Evolutionary conservation across 352 stramenopile species (phyloP).

Genomic region (Discostella stelligera): DNA sequence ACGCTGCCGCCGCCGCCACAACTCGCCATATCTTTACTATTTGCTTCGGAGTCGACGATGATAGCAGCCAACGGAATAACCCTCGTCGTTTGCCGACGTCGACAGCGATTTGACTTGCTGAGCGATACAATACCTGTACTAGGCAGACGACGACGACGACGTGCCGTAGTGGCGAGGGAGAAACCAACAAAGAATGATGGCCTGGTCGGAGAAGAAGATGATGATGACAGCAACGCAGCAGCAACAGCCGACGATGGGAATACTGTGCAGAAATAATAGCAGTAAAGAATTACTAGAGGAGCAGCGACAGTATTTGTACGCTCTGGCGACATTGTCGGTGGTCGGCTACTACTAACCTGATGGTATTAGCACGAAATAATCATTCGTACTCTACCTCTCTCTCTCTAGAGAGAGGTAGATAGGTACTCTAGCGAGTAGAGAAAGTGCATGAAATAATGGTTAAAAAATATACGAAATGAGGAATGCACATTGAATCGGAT

Average conservation of each 20-base stretch:
- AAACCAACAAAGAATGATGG: background rate
- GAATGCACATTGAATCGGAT: no score
- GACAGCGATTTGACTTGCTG: background rate
- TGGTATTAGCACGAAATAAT: no score
- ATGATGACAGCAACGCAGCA: background rate
- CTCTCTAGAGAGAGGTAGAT: no score
- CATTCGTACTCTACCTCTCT: no score
- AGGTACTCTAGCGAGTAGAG: no score
- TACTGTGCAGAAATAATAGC: background rate
- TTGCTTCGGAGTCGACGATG: background rate
- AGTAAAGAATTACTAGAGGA: background rate
- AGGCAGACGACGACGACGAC: background rate
- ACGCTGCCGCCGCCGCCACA: slow-evolving; percentile 1
- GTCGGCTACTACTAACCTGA: no score
- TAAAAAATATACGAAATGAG: no score
- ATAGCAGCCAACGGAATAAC: background rate
- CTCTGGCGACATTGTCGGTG: background rate
- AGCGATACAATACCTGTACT: background rate
- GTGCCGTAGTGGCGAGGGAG: no score
- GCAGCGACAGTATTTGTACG: background rate
- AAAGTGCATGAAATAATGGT: no score
- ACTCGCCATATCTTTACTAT: background rate
- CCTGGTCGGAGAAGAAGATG: no score
- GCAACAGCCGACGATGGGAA: background rate
- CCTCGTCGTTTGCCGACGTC: background rate